Evolutionary conservation across 495 filamentous ascomycete species (phyloP), one percentile per base, ranked within the genome.

Genomic region (Pyrenopolyporus hunteri): DNA sequence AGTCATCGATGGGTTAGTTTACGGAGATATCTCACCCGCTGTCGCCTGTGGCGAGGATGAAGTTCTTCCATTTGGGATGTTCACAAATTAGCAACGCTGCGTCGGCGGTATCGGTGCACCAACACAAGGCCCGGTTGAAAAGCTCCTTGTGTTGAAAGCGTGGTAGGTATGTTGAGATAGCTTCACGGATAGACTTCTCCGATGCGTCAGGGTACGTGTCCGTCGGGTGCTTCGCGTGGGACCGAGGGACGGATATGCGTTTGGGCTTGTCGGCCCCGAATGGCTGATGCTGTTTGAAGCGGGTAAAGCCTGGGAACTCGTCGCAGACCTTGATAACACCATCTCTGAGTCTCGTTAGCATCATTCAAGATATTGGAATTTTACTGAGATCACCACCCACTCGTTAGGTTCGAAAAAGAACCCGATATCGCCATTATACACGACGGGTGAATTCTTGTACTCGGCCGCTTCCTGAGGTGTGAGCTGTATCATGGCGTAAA

Each of bases 351-450:
- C 2, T 35, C 1, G 1, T 68, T 31, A 49, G 57, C 42, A 46
- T 58, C 19, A 17, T 8, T 1, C 1, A 2, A 57, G 71, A 79
- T 80, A 25, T 76, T 29, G 19, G 76, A 53, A 19, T 76, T 72
- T 0, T 73, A 75, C 29, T 14, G n/a, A 6, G 13, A 0, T 14
- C 13, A 9, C 9, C 10, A 43, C 62, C 56, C 74, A 76, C n/a
- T 81, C 80, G 52, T 83, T 80, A 0, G 82, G 82, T 55, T 84
- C 82, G 46, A 85, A 85, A 63, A 83, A 82, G 71, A 85, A 84
- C 0, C 81, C 82, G 25, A 84, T 57, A 59, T 83, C 82, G 13
- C 82, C 78, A 13, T 74, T 76, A 45, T 83, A 81, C 3, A 76
- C 79, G 0, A 82, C 78, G 1, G 83, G 82, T 14, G 83, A 78